Conservation (phyloP, 257 asterid genomes). For the Solanum dulcamara region DNA sequence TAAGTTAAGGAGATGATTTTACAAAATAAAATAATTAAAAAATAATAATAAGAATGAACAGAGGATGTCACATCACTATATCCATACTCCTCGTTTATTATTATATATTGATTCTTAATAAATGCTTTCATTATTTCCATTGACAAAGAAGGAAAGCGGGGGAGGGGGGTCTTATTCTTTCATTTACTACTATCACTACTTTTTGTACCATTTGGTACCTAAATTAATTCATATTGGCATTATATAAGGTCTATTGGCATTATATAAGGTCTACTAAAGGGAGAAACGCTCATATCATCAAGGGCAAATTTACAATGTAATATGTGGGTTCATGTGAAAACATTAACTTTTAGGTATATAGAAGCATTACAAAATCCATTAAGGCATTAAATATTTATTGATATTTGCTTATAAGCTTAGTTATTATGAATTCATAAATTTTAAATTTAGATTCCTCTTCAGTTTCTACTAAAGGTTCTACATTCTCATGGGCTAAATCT, state of each 20-base stretch:
- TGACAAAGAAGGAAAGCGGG: not conserved
- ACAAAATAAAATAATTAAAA: no score
- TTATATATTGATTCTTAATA: no score
- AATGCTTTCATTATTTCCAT: not conserved
- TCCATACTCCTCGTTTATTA: no score
- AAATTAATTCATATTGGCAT: not conserved
- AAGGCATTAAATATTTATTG: not conserved
- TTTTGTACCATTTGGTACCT: not conserved
- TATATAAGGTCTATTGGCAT: not conserved
- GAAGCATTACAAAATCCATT: not conserved
- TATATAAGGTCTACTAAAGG: not conserved
- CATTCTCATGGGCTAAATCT: not conserved
- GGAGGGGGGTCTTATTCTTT: not conserved
- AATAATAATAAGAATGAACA: no score
- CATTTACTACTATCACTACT: not conserved
- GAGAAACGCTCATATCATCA: not conserved
- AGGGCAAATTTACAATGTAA: not conserved
- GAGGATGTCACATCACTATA: no score
- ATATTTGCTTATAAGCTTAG: not conserved
- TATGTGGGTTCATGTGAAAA: not conserved
- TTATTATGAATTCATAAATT: not conserved
- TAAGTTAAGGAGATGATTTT: no score
- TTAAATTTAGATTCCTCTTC: not conserved
- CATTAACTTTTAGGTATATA: not conserved
- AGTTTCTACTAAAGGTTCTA: not conserved